Evolutionary conservation across 768 basidiomycete species (phyloP), one percentile per base, ranked within the genome.

Genomic region (Russula virescens): DNA sequence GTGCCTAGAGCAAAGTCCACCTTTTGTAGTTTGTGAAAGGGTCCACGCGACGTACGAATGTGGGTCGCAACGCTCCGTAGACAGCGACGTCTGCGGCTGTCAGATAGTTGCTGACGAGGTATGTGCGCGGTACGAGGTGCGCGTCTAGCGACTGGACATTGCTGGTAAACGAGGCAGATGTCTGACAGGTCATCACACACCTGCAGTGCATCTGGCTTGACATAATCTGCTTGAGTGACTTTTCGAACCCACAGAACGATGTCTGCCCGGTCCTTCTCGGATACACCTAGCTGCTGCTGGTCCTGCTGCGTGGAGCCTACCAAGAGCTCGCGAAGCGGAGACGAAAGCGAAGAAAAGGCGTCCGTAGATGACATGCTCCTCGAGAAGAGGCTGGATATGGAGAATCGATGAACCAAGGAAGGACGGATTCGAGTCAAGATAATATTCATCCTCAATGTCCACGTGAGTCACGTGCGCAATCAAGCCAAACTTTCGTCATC

Each of bases 71-170:
- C n/a, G 87, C 83, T 26, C 88, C 94, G 73, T 95, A 98, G 53
- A 98, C 75, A 11, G 90, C 91, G 59, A 94, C 83, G 73, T 99
- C 97, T 49, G 95, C 96, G 3, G 86, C 89, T 21, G 94, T 92
- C 59, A 94, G 78, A 68, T 88, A 83, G 75, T 91, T 90, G 72
- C 83, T 83, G 68, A 94, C 89, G 69, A 94, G 74, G 75, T 92
- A 98, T 25, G 94, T 97, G 69, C 86, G 82, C 25, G 90, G 84
- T 16, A 82, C 76, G 54, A 98, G 80, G 49, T 85, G 75, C 1
- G 81, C 74, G 71, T 96, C 84, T 64, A 98, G 78, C 35, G 81
- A 81, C 94, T 97, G 65, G 10, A 45, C 18, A 5, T 6, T 8
- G 53, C 56, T 54, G 26, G 48, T 46, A 38, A 40, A 54, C 66